Evolutionary conservation across 495 filamentous ascomycete genomes (phyloP).

Genomic region (Articulospora tetracladia): DNA sequence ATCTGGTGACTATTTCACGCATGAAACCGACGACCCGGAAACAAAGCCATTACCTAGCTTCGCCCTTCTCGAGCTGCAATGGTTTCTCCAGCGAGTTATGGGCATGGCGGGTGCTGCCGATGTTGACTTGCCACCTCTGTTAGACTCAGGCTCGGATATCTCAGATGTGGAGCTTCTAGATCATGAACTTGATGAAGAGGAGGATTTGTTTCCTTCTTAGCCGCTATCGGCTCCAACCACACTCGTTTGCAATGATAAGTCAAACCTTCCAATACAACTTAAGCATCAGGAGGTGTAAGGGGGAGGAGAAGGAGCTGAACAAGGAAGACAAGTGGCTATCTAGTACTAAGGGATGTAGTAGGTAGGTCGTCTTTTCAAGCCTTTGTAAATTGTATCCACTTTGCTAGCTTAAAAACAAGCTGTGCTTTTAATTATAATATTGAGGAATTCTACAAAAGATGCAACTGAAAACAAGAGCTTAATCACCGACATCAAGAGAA

Average conservation of each 20-base stretch:
- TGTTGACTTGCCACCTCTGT: neutral
- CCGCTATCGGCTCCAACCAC: neutral
- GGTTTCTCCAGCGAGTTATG: conserved; percentile 1
- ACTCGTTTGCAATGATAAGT: no score
- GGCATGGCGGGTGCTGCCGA: conserved; percentile 13
- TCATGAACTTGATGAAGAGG: neutral
- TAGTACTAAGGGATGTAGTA: neutral
- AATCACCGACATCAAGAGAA: conserved; percentile 4
- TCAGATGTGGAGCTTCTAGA: neutral
- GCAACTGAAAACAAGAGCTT: conserved; percentile 4
- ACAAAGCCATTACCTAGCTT: conserved; percentile 7
- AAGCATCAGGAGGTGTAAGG: neutral
- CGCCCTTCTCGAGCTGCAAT: conserved; percentile 7
- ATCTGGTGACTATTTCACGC: conserved; percentile 13
- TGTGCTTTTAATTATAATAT: neutral
- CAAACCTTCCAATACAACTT: neutral
- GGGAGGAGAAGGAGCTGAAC: neutral
- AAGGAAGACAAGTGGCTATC: neutral
- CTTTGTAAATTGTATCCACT: neutral
- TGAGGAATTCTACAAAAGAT: neutral
- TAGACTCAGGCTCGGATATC: conserved; percentile 2
- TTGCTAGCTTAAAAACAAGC: conserved; percentile 2
- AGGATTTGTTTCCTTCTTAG: neutral
- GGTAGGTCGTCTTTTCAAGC: neutral
- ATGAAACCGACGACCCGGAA: conserved; percentile 11